Evolutionary conservation across 148 eudicot species (phyloP).

Genomic region (Nyssa sinensis): DNA sequence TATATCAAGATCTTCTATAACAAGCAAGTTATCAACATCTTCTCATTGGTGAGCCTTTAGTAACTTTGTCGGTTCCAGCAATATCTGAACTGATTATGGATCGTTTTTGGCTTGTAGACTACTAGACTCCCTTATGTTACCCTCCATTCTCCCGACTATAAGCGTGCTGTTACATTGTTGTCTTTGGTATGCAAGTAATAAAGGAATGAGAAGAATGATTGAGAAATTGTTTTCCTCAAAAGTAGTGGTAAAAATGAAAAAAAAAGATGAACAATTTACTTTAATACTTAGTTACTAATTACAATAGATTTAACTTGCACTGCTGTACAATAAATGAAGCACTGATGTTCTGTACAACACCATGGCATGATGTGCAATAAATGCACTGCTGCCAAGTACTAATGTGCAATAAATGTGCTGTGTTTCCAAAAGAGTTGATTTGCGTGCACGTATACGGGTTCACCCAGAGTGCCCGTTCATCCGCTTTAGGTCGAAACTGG

Average conservation of each 20-base stretch:
- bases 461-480: too few species aligned
- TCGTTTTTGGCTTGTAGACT: neutral
- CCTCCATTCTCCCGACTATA: neutral
- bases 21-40: constrained; percentile 35
- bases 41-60: constrained; percentile 44
- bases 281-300: too few species aligned
- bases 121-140: neutral
- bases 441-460: too few species aligned
- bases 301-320: too few species aligned
- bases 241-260: neutral
- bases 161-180: neutral
- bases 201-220: neutral
- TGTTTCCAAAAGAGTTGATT: too few species aligned
- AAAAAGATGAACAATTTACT: neutral
- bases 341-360: too few species aligned
- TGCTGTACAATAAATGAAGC: too few species aligned
- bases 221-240: neutral
- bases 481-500: too few species aligned
- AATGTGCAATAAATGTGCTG: too few species aligned
- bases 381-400: too few species aligned
- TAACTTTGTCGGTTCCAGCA: neutral
- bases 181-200: neutral
- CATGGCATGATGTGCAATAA: too few species aligned
- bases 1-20: constrained; percentile 33
- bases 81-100: neutral